Conservation (phyloP, 352 stramenopile genomes). For the Phytophthora pistaciae region DNA sequence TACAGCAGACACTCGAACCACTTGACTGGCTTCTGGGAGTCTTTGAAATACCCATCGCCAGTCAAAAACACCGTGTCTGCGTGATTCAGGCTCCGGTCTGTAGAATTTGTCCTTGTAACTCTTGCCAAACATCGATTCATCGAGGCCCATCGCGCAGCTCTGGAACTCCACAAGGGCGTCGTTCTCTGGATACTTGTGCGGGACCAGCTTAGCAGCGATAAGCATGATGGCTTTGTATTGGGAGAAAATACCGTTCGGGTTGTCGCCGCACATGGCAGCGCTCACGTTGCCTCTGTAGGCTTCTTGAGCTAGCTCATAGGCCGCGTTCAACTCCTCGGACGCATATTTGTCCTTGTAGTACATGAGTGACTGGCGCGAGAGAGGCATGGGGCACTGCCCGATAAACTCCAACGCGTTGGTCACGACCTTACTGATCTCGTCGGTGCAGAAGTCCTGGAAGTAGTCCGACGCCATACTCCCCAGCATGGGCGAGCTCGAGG, state of each 20-base stretch:
- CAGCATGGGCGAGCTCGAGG: conserved; percentile 31
- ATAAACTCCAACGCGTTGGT: conserved; percentile 29
- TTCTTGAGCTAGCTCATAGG: conserved; percentile 39
- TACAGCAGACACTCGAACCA: conserved; percentile 60
- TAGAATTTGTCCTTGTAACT: conserved; percentile 49
- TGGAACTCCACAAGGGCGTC: conserved; percentile 56
- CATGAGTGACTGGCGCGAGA: conserved; percentile 20
- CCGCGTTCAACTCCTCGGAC: conserved; percentile 21
- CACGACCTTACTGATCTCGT: conserved; percentile 21
- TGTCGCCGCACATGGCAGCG: conserved; percentile 50
- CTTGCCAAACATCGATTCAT: conserved; percentile 38
- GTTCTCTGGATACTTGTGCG: conserved; percentile 41
- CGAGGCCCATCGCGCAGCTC: conserved; percentile 48
- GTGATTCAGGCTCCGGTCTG: conserved; percentile 55
- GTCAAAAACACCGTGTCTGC: conserved; percentile 51
- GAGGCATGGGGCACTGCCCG: conserved; percentile 41
- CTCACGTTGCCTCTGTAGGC: conserved; percentile 45
- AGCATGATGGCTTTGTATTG: conserved; percentile 30
- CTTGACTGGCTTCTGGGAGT: conserved; percentile 47
- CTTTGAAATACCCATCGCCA: conserved; percentile 39
- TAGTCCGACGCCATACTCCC: conserved; percentile 43
- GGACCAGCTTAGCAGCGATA: conserved; percentile 21
- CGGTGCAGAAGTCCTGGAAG: conserved; percentile 39
- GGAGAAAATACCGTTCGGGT: conserved; percentile 42
- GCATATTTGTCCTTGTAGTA: conserved; percentile 43